Conservation (phyloP, 73 alveolate genomes). For the Tetrahymena elliotti region DNA sequence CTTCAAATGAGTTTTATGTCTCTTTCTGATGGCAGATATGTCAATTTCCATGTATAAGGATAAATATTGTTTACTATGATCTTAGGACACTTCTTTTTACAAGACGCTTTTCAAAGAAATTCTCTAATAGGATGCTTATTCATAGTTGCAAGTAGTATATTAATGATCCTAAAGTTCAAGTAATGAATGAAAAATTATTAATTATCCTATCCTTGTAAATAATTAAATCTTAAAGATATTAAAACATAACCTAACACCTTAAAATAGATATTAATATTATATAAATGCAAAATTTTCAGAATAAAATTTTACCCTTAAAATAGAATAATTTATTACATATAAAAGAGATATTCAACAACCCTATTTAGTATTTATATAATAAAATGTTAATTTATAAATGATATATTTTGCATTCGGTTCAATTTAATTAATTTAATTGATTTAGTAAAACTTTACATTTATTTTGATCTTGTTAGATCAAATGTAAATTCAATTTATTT, state of each 20-base stretch:
- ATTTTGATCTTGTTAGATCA: too few relatives aligned
- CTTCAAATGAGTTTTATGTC: not conserved
- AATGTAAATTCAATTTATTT: too few relatives aligned
- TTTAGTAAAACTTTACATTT: too few relatives aligned
- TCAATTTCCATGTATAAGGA: not conserved
- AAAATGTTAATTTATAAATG: not conserved
- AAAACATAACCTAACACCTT: not conserved
- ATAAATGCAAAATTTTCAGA: not conserved
- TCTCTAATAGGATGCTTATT: not conserved
- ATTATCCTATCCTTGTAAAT: not conserved
- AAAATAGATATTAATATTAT: too few relatives aligned
- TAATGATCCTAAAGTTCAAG: not conserved
- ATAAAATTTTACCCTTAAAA: not conserved
- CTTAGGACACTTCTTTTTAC: not conserved
- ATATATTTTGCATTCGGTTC: not conserved
- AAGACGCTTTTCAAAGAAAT: not conserved
- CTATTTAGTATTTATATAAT: not conserved
- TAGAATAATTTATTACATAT: not conserved
- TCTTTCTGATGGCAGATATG: not conserved
- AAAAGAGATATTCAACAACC: not conserved
- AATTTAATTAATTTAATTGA: too few relatives aligned
- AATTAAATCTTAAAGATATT: not conserved
- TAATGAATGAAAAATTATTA: too few relatives aligned
- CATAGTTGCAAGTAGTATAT: not conserved
- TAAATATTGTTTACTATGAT: not conserved